Evolutionary conservation across 1,284 basidiomycete species (phyloP), one percentile per base, ranked within the genome.

Genomic region (Apiotrichum mycotoxinovorans): DNA sequence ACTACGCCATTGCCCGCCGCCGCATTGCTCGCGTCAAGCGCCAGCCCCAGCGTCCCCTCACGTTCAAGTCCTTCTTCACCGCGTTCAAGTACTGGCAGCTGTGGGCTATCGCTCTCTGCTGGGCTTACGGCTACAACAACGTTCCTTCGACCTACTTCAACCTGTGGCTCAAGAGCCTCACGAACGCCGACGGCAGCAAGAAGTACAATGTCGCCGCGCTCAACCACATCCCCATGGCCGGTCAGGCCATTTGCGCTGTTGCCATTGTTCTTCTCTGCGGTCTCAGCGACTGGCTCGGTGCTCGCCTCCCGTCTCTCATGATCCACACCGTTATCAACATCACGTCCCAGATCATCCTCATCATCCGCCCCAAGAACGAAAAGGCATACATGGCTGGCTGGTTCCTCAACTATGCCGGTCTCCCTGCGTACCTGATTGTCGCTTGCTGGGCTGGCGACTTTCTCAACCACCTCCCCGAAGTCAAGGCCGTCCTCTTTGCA

Each of bases 111-210:
- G 58, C 58, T 27, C 40, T 59, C 50, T 51, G 50, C 46, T 59
- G 57, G 57, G 53, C 57, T 18, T 59, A 52, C 46, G 57, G 57
- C 22, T 55, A 52, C 50, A 59, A 59, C 51, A 59, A 44, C 25
- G 51, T 51, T 4, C 57, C 57, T 5, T 52, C 59, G 14, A 57
- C 58, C 37, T 68, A 61, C 51, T 68, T 66, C 65, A 68, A 66
- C 56, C 57, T 68, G 14, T 68, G 65, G 65, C 61, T 68, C 35
- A 68, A 68, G 51, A 59, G 54, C 25, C 59, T 68, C 30, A 63
- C 37, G 41, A 63, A 63, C 27, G 47, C 58, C 27, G 44, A 63
- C 43, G 66, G 66, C 12, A 41, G 47, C 14, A 43, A 45, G 14
- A 50, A 61, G 20, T 67, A 61, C 57, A 50, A 57, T 9, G 42